These are phyloP conservation scores for Schrenkiella parvula DNA, from an alignment of 345 rosid species.

Conservation along the genomic window DNA sequence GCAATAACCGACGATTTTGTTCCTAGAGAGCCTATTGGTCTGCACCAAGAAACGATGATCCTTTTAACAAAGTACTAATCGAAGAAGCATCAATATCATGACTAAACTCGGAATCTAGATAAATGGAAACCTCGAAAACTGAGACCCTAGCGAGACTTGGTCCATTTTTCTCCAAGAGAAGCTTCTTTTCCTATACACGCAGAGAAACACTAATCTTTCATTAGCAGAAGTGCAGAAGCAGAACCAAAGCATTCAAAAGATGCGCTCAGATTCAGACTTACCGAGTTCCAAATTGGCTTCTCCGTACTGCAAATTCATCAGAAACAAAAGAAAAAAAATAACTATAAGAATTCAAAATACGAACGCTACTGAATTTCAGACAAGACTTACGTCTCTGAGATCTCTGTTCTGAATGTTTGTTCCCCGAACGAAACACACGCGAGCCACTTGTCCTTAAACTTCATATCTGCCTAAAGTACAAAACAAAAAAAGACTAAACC, in stretches of 20 bases:
- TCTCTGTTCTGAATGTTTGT: slow-evolving; percentile 71
- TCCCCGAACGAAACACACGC: slow-evolving; percentile 90
- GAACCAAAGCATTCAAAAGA: not conserved
- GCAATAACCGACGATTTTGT: slow-evolving; percentile 72
- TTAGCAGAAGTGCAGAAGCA: not conserved
- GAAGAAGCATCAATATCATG: not conserved
- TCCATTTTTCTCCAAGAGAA: slow-evolving; percentile 78
- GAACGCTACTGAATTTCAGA: not conserved
- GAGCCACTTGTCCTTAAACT: slow-evolving; percentile 78
- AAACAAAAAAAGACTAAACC: no score
- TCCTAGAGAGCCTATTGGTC: slow-evolving; percentile 78
- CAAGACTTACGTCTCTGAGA: slow-evolving; percentile 62
- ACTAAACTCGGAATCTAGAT: not conserved
- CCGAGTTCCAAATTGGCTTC: slow-evolving; percentile 82
- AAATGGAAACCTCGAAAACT: slow-evolving; percentile 63
- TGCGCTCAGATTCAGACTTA: slow-evolving; percentile 34
- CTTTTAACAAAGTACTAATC: not conserved
- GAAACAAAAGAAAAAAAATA: not conserved
- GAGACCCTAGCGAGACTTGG: slow-evolving; percentile 82
- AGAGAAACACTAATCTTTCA: not conserved
- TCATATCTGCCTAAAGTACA: slow-evolving; percentile 95
- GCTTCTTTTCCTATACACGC: slow-evolving; percentile 81
- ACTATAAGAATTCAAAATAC: not conserved
- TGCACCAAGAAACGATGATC: slow-evolving; percentile 36
- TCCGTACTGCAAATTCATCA: slow-evolving; percentile 62